Percentiles rank a stretch among this genome's conserved stretches.
These are phyloP conservation scores for Microstegium vimineum DNA, from an alignment of 176 grass and related monocot species.

Conservation along the genomic window DNA sequence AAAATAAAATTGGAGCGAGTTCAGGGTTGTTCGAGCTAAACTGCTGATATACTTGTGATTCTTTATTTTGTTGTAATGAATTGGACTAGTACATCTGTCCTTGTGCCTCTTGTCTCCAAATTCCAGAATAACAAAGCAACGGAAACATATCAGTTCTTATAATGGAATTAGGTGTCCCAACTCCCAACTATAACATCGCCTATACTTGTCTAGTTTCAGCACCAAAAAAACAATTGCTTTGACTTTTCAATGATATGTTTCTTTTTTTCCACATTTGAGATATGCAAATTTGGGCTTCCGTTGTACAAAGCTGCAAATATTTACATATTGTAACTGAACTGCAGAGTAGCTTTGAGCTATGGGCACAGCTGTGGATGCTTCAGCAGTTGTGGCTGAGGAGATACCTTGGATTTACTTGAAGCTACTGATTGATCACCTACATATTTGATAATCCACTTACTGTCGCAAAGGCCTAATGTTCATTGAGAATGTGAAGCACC, in stretches of 20 bases:
- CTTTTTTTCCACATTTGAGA: not conserved
- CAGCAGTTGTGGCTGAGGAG: conserved; percentile 12
- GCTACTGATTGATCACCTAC: not conserved
- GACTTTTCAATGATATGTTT: not conserved
- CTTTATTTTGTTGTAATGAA: not conserved
- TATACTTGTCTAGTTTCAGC: not conserved
- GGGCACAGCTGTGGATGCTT: conserved; percentile 47
- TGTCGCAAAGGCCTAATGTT: not conserved
- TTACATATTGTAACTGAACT: not conserved
- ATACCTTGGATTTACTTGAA: conserved; percentile 15
- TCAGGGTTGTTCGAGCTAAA: not conserved
- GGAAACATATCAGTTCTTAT: not conserved
- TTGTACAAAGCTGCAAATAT: not conserved
- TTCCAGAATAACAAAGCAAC: not conserved
- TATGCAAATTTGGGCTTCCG: not conserved
- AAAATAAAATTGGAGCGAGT: not conserved
- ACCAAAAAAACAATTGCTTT: not conserved
- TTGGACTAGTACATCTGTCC: not conserved
- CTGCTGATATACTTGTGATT: not conserved
- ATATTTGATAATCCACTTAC: not conserved
- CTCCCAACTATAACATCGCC: not conserved
- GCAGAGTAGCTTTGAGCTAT: conserved; percentile 26
- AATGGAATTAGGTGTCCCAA: not conserved
- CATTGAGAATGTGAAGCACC: not conserved
- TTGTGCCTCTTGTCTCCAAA: not conserved